Evolutionary conservation across 805 yeast species (phyloP), one percentile per base, ranked within the genome.

Genomic region (Kodamaea neixiangensis): DNA sequence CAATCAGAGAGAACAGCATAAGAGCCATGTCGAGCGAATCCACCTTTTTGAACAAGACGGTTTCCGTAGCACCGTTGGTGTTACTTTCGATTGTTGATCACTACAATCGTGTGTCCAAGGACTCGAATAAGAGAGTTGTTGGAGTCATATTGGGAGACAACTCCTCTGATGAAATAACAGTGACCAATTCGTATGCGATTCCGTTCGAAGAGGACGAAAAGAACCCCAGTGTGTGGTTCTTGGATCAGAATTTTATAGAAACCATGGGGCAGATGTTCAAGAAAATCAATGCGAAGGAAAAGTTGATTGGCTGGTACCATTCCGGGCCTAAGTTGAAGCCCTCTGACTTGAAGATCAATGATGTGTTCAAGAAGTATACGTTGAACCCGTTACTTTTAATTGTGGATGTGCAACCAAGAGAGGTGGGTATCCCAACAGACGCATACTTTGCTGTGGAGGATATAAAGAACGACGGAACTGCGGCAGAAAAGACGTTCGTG

Each of bases 221-320:
- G 68, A 88, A 90, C 67, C 81, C 96, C 2, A 85, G 84, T 17
- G 97, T 96, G 43, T 94, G 98, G 98, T 94, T 94, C 65, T 75
- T 94, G 61, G 99, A 94, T 67, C 99, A 94, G 73, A 93, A 94
- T 67, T 94, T 86, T 68, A 89, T 94, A 53, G 98, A 93, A 65
- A 82, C 88, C 49, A 94, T 94, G 99, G 86, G 91, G 57, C 97
- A 91, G 59, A 94, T 94, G 99, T 93, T 91, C 73, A 90, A 89
- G 67, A 94, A 96, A 69, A 92, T 94, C 67, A 96, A 92, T 72
- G 99, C 99, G 15, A 92, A 89, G 72, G 99, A 94, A 69, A 89
- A 84, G 66, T 78, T 94, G 44, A 85, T 94, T 65, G 99, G 99
- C n/a, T 94, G 99, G 99, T 94, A 94, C 67, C 99, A 94, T 69